Conservation (phyloP, 2,329 filamentous ascomycete species). For the Paracamarosporium sp. region DNA sequence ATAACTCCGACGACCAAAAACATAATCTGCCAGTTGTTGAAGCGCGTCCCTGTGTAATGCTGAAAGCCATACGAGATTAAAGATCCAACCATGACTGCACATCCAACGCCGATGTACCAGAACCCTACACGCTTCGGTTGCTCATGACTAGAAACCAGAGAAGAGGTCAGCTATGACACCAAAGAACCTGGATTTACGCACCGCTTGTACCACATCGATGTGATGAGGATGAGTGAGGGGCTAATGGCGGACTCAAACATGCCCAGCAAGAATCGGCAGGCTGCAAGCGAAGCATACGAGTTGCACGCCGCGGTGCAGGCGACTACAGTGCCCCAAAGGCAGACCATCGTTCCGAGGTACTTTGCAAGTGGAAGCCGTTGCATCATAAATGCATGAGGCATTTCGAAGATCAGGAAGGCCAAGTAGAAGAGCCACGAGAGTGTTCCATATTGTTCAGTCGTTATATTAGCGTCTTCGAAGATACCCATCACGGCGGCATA, state of each 20-base stretch:
- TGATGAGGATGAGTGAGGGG: slow-evolving; percentile 58
- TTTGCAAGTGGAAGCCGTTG: slow-evolving; percentile 29
- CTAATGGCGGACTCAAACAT: slow-evolving; percentile 63
- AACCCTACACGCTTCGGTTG: slow-evolving; percentile 39
- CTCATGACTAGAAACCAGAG: slow-evolving; percentile 26
- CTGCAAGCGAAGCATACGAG: slow-evolving; percentile 53
- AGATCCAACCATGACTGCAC: slow-evolving; percentile 18
- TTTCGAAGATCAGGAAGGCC: slow-evolving; percentile 27
- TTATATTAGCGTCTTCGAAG: slow-evolving; percentile 62
- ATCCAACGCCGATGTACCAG: slow-evolving; percentile 44
- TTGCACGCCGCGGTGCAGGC: slow-evolving; percentile 21
- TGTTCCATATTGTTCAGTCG: slow-evolving; percentile 66
- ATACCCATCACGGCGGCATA: slow-evolving; percentile 69
- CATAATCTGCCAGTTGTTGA: slow-evolving; percentile 31
- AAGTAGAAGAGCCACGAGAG: slow-evolving; percentile 58
- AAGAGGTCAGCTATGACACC: too few relatives aligned
- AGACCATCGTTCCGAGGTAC: slow-evolving; percentile 41
- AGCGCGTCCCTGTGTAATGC: slow-evolving; percentile 19
- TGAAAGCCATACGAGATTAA: slow-evolving; percentile 32
- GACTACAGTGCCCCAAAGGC: slow-evolving; percentile 24
- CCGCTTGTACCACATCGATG: slow-evolving; percentile 49
- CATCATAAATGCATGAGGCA: slow-evolving; percentile 32
- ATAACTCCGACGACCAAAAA: slow-evolving; percentile 27
- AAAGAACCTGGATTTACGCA: neutral
- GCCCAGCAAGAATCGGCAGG: slow-evolving; percentile 61